Evolutionary conservation across 345 rosid genomes (phyloP).

Genomic region (Populus deltoides): DNA sequence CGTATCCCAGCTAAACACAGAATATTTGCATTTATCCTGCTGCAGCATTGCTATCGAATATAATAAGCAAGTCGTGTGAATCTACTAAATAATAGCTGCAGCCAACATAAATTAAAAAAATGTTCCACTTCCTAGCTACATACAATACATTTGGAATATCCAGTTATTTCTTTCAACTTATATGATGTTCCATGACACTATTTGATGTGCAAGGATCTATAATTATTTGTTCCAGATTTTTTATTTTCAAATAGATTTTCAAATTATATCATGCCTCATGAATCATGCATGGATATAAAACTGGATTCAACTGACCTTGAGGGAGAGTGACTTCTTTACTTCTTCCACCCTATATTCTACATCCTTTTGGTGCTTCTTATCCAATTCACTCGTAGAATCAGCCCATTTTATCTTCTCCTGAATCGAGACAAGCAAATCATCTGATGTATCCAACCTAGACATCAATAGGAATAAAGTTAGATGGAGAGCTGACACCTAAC

Average conservation of each 20-base stretch:
- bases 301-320: constrained; percentile 82
- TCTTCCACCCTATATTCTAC: constrained; percentile 79
- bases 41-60: neutral
- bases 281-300: constrained; percentile 16
- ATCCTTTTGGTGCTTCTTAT: constrained; percentile 80
- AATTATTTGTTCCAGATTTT: neutral
- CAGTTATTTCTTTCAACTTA: neutral
- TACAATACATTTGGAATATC: neutral
- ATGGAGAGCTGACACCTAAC: neutral
- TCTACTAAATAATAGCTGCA: neutral
- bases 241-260: neutral
- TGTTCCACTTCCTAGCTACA: neutral
- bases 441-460: constrained; percentile 80
- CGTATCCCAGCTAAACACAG: neutral
- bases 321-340: constrained; percentile 68
- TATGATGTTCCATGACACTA: neutral
- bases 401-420: constrained; percentile 99
- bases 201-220: neutral
- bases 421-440: constrained; percentile 71
- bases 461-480: constrained; percentile 4
- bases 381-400: constrained; percentile 83
- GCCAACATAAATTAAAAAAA: neutral
- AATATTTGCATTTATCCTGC: neutral
- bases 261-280: neutral
- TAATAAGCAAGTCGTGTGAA: neutral